Conservation (phyloP, 169 alveolate species). For the Cryptosporidium canis region DNA sequence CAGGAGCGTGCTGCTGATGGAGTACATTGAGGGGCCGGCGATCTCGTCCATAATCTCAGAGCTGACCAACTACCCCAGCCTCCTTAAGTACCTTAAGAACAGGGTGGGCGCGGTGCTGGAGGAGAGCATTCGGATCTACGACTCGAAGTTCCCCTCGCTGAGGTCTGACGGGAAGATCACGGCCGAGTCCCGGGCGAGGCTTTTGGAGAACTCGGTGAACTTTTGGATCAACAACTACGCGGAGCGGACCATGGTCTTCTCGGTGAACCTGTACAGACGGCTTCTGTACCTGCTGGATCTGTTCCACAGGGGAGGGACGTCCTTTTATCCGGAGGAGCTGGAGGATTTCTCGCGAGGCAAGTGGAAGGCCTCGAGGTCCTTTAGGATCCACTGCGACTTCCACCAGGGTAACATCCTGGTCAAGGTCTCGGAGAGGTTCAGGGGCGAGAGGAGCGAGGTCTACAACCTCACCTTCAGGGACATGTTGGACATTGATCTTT, state of each 20-base stretch:
- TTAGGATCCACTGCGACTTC: slow-evolving; percentile 55
- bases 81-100: slow-evolving; percentile 1
- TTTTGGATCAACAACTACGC: neutral
- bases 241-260: slow-evolving; percentile 25
- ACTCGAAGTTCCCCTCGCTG: neutral
- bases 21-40: slow-evolving; percentile 48
- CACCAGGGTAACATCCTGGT: slow-evolving; percentile 49
- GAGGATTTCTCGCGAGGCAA: slow-evolving; percentile 31
- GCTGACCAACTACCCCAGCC: neutral
- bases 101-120: slow-evolving; percentile 1
- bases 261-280: slow-evolving; percentile 41
- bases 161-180: neutral
- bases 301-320: slow-evolving; percentile 61
- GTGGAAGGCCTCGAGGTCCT: slow-evolving; percentile 23
- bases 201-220: slow-evolving; percentile 14
- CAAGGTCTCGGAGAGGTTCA: slow-evolving; percentile 15
- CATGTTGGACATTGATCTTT: slow-evolving; percentile 26
- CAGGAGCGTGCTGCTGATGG: slow-evolving; percentile 38
- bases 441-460: neutral
- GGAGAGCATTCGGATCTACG: neutral
- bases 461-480: slow-evolving; percentile 26
- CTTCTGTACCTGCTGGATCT: slow-evolving; percentile 37
- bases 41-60: slow-evolving; percentile 19
- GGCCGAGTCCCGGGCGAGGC: neutral
- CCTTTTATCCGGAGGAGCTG: slow-evolving; percentile 39